A percentile compares a stretch with the other conserved stretches of the same genome.
Evolutionary conservation across 768 basidiomycete species (phyloP).

Genomic region (Tricholoma flavovirens): DNA sequence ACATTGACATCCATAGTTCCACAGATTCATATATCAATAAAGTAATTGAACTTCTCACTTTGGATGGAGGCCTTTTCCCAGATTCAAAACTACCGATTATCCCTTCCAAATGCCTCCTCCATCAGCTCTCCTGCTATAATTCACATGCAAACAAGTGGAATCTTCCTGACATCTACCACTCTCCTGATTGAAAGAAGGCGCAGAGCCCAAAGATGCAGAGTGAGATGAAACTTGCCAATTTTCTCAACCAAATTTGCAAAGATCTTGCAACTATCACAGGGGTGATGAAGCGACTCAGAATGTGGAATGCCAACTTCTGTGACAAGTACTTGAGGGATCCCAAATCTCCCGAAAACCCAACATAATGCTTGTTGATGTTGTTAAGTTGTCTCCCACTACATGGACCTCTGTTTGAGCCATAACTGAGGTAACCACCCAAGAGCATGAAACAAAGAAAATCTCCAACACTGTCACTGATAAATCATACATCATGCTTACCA

Average conservation of each 20-base stretch:
- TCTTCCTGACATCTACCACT: background rate
- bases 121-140: too few species aligned
- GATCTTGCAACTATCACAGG: background rate
- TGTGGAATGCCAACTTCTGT: background rate
- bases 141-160: background rate
- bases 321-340: background rate
- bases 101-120: background rate
- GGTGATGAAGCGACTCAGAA: background rate
- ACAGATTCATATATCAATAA: too few species aligned
- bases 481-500: too few species aligned
- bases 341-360: background rate
- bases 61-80: too few species aligned
- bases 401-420: background rate
- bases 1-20: too few species aligned
- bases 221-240: background rate
- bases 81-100: background rate
- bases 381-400: background rate
- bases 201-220: too few species aligned
- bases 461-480: too few species aligned
- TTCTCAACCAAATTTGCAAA: background rate
- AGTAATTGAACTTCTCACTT: too few species aligned
- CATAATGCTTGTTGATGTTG: background rate
- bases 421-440: background rate
- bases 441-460: background rate
- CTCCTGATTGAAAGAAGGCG: background rate